Conservation (phyloP, 805 yeast species). For the Candida sithepensis region DNA sequence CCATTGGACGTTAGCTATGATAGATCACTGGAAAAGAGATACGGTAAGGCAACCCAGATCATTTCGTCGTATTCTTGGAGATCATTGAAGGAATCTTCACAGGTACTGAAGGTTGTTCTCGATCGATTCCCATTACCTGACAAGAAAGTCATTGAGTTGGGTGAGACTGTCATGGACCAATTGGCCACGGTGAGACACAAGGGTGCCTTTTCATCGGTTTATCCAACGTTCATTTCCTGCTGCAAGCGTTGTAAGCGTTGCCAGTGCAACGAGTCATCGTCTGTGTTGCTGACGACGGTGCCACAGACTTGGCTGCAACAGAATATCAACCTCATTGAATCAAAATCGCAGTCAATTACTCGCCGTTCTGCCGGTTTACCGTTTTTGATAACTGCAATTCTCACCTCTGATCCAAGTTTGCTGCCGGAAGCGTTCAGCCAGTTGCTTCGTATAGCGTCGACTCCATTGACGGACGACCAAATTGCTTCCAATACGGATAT, state of each 20-base stretch:
- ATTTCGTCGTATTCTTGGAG: slow-evolving; percentile 76
- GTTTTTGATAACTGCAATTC: slow-evolving; percentile 65
- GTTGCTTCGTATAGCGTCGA: slow-evolving; percentile 51
- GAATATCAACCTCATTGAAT: slow-evolving; percentile 42
- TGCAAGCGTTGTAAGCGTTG: slow-evolving; percentile 57
- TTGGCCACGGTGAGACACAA: slow-evolving; percentile 75
- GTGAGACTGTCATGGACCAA: slow-evolving; percentile 60
- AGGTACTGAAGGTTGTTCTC: slow-evolving; percentile 46
- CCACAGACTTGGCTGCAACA: slow-evolving; percentile 58
- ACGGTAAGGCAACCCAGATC: slow-evolving; percentile 39
- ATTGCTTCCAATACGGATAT: slow-evolving; percentile 53
- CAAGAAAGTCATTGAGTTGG: slow-evolving; percentile 33
- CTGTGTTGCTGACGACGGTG: too few species aligned
- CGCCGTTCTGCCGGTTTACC: slow-evolving; percentile 95
- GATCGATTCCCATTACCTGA: slow-evolving; percentile 29
- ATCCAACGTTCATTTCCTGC: slow-evolving; percentile 71
- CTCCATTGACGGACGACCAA: slow-evolving; percentile 37
- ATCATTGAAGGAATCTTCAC: slow-evolving; percentile 71
- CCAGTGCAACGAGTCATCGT: too few species aligned
- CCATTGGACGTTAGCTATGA: slow-evolving; percentile 42
- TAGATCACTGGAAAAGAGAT: slow-evolving; percentile 29
- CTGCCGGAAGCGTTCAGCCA: slow-evolving; percentile 47
- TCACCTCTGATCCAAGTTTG: slow-evolving; percentile 49
- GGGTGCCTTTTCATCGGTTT: slow-evolving; percentile 88
- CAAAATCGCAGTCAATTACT: slow-evolving; percentile 66